Evolutionary conservation across 768 basidiomycete species (phyloP).

Genomic region (Omphalotus guepiniiformis): DNA sequence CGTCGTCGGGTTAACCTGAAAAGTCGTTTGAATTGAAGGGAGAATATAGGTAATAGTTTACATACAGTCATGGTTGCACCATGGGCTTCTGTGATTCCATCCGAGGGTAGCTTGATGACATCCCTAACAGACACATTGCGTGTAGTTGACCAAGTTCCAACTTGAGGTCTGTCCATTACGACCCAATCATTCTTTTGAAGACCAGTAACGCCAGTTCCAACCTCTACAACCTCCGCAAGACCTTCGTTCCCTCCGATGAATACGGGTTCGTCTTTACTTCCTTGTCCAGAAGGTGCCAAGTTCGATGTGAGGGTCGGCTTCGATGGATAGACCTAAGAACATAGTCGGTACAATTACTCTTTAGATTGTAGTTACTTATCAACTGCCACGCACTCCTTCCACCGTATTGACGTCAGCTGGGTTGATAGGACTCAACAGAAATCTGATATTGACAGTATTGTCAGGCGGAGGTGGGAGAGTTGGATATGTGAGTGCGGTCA

Average conservation of each 20-base stretch:
- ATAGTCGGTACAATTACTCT: too few species aligned
- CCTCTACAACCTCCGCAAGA: constrained; percentile 56
- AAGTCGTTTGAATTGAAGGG: not conserved
- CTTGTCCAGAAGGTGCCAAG: constrained; percentile 28
- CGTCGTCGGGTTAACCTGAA: constrained; percentile 76
- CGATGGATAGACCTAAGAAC: constrained; percentile 77
- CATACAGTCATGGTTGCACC: constrained; percentile 75
- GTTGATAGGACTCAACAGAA: constrained; percentile 73
- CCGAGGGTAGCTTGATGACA: constrained; percentile 54
- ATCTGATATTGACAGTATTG: constrained; percentile 59
- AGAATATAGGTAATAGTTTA: constrained; percentile 2
- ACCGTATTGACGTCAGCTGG: constrained; percentile 80
- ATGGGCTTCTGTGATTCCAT: constrained; percentile 49
- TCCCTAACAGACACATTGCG: constrained; percentile 51
- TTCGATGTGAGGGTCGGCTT: constrained; percentile 42
- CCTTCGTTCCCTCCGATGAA: constrained; percentile 79
- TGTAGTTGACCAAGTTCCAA: constrained; percentile 71
- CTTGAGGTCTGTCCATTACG: constrained; percentile 59
- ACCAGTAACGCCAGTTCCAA: constrained; percentile 50
- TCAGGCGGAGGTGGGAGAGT: constrained; percentile 48
- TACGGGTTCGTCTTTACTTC: constrained; percentile 31
- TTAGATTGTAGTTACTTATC: too few species aligned
- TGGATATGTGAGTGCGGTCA: constrained; percentile 49
- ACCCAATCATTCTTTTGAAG: constrained; percentile 68
- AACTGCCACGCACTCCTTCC: too few species aligned